phyloP scores from a whole-genome alignment of 2,329 filamentous ascomycete genomes.

The Lithohypha guttulata region DNA sequence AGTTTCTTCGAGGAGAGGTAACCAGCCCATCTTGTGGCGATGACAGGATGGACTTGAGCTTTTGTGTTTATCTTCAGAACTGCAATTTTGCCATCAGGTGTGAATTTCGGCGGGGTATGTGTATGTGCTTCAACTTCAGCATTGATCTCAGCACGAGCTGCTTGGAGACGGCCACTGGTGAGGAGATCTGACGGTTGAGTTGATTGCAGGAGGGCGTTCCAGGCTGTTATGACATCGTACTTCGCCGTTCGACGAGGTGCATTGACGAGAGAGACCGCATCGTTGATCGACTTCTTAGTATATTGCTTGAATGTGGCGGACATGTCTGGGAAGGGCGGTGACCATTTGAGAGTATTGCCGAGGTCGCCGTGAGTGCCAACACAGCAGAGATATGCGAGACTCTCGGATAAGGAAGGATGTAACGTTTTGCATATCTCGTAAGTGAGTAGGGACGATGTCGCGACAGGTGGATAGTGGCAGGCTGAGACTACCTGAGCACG shows the following conservation, averaged over 20 bases:
- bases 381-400: conserved; percentile 51
- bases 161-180: conserved; percentile 38
- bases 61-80: conserved; percentile 50
- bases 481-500: conserved; percentile 48
- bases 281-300: conserved; percentile 52
- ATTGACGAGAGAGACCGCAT: conserved; percentile 54
- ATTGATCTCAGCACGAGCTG: conserved; percentile 49
- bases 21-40: conserved; percentile 57
- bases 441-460: conserved; percentile 53
- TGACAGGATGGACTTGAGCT: conserved; percentile 56
- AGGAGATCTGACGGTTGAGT: conserved; percentile 43
- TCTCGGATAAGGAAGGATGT: conserved; percentile 38
- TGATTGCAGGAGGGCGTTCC: conserved; percentile 46
- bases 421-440: conserved; percentile 52
- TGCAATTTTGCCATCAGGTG: conserved; percentile 50
- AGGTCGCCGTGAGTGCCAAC: conserved; percentile 59
- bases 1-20: conserved; percentile 48
- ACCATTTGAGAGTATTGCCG: conserved; percentile 55
- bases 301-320: conserved; percentile 47
- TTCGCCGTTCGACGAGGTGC: conserved; percentile 52
- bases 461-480: conserved; percentile 53
- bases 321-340: conserved; percentile 57
- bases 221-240: conserved; percentile 51
- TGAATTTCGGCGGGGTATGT: conserved; percentile 54
- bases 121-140: conserved; percentile 51